Evolutionary conservation across 441 rosid species (phyloP).

Genomic region (Omphalea diandra): DNA sequence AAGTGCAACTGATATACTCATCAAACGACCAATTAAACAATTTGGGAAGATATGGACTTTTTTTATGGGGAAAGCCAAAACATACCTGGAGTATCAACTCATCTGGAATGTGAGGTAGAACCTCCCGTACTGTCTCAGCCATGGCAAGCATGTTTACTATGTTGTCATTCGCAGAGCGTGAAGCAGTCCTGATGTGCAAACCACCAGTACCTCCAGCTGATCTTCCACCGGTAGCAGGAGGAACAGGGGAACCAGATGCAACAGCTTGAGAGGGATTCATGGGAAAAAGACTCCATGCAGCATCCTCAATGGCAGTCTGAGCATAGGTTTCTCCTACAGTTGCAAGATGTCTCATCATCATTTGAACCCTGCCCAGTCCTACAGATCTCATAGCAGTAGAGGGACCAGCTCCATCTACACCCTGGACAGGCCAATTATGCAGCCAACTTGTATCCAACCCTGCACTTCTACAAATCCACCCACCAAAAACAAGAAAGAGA

Average conservation of each 20-base stretch:
- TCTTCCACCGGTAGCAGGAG: slow-evolving; percentile 48
- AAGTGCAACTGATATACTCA: background rate
- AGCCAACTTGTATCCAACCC: slow-evolving; percentile 83
- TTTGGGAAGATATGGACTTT: background rate
- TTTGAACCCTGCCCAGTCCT: slow-evolving; percentile 87
- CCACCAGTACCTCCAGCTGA: slow-evolving; percentile 52
- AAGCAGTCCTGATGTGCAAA: slow-evolving; percentile 57
- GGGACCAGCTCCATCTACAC: slow-evolving; percentile 88
- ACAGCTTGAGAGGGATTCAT: slow-evolving; percentile 65
- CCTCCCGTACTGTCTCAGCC: slow-evolving; percentile 94
- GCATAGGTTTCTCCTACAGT: slow-evolving; percentile 94
- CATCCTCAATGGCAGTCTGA: slow-evolving; percentile 84
- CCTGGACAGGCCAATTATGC: slow-evolving; percentile 73
- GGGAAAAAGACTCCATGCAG: slow-evolving; percentile 92
- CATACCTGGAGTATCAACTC: slow-evolving; percentile 88
- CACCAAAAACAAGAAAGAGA: slow-evolving; percentile 18
- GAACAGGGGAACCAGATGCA: slow-evolving; percentile 53
- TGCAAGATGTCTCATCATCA: slow-evolving; percentile 99
- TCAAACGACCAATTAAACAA: slow-evolving; percentile 10
- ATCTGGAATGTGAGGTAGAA: slow-evolving; percentile 89
- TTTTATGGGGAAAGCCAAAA: slow-evolving; percentile 18
- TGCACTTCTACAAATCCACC: slow-evolving; percentile 51
- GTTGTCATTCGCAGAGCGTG: slow-evolving; percentile 51
- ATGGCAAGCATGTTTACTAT: slow-evolving; percentile 77
- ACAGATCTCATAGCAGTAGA: slow-evolving; percentile 71